These are phyloP conservation scores for Eucalyptus regnans DNA, from an alignment of 345 rosid genomes.

Conservation along the genomic window DNA sequence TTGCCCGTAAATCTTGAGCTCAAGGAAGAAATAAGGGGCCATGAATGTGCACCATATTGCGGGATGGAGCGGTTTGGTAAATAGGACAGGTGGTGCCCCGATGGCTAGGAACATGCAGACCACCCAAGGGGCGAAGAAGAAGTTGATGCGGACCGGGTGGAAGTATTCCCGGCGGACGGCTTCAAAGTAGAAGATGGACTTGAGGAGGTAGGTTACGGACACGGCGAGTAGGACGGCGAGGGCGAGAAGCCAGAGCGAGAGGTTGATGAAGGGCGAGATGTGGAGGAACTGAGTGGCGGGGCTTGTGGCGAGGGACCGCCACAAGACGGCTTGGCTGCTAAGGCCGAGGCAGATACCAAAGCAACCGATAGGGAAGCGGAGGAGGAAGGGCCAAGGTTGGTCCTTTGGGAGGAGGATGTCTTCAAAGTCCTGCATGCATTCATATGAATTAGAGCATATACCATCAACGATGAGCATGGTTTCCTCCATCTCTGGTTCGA, in stretches of 20 bases:
- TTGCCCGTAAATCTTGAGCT: constrained; percentile 90
- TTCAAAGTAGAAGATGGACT: constrained; percentile 84
- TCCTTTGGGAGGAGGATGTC: constrained; percentile 90
- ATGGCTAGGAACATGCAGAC: constrained; percentile 91
- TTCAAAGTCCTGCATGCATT: constrained; percentile 52
- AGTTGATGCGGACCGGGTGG: constrained; percentile 82
- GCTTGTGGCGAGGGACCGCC: constrained; percentile 66
- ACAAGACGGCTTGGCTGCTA: constrained; percentile 84
- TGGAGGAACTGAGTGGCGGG: constrained; percentile 69
- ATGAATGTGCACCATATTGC: constrained; percentile 70
- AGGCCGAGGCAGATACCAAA: constrained; percentile 89
- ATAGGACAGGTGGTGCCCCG: constrained; percentile 42
- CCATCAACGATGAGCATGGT: background rate
- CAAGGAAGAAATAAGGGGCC: constrained; percentile 76
- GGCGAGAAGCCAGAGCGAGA: constrained; percentile 59
- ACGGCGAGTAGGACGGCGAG: constrained; percentile 44
- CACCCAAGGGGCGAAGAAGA: constrained; percentile 97
- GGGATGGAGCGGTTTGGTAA: constrained; percentile 43
- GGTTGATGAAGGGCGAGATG: constrained; percentile 51
- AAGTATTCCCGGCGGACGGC: constrained; percentile 88
- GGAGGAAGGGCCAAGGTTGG: constrained; percentile 87
- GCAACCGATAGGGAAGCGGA: constrained; percentile 82
- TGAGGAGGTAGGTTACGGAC: constrained; percentile 61
- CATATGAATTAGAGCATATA: background rate
- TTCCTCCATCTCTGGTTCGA: background rate